Evolutionary conservation across 164 flowering plant species (phyloP).

Genomic region (Magnolia officinalis): DNA sequence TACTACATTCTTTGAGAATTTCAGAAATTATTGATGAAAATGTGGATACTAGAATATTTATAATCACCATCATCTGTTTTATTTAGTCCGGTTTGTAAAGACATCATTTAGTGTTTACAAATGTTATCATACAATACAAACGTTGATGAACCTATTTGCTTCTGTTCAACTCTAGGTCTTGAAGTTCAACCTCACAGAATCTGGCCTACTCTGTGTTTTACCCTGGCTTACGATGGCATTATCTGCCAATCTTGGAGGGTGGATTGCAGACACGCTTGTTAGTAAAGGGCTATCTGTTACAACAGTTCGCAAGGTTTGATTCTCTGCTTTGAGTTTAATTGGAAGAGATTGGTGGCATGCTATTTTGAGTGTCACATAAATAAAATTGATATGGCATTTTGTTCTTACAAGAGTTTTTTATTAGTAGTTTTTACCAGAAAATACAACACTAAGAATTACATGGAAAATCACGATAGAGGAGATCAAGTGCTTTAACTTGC

Average conservation of each 20-base stretch:
- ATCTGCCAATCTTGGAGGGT: constrained; percentile 91
- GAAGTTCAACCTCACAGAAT: constrained; percentile 90
- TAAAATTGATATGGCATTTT: neutral
- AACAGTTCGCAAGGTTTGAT: constrained; percentile 75
- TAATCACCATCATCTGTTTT: neutral
- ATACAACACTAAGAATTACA: neutral
- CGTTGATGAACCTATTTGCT: neutral
- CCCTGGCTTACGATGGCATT: constrained; percentile 99
- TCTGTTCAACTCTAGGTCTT: constrained; percentile 49
- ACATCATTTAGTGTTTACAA: neutral
- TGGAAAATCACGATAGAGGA: neutral
- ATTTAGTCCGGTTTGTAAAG: neutral
- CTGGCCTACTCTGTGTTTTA: constrained; percentile 74
- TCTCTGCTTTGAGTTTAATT: constrained; percentile 3
- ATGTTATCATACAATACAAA: neutral
- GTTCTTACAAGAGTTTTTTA: no score
- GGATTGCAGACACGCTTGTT: constrained; percentile 94
- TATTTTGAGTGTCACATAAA: neutral
- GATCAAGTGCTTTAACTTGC: neutral
- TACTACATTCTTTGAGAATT: no score
- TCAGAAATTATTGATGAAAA: no score
- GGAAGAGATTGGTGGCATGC: neutral
- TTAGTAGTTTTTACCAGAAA: no score
- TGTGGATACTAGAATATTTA: no score
- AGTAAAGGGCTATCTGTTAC: constrained; percentile 81